Evolutionary conservation across 2,329 filamentous ascomycete genomes (phyloP), one percentile per base, ranked within the genome.

Genomic region (Pseudogymnoascus destructans): DNA sequence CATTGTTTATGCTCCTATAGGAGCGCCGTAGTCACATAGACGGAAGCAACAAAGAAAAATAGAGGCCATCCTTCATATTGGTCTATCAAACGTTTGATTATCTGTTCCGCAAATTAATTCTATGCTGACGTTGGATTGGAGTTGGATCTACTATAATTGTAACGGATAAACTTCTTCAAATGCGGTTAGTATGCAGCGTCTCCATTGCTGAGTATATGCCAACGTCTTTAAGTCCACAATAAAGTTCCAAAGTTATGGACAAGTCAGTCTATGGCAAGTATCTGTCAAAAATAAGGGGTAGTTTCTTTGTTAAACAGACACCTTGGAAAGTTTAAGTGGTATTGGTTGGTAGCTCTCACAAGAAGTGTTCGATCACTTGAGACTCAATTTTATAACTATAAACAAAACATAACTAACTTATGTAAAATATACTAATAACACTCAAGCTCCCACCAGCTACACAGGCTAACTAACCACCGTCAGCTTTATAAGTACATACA

Each of bases 361-460:
- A 8, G 5, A 7, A 4, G 19, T 4, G n/a, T 17, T 2, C 13
- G 5, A 17, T 17, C 42, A 17, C 5, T 30, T 52, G n/a, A 5
- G 46, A 52, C 30, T 30, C 46, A 52, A 52, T 30, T 52, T 52
- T 30, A 52, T 52, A 52, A 52, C 23, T 30, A 52, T 30, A 52
- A 52, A 52, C 46, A 52, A 52, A 52, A 52, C 46, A 52, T 52
- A n/a, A n/a, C n/a, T n/a, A n/a, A n/a, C n/a, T n/a, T n/a, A 13
- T 52, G 46, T 30, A 52, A 11, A 52, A 30, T 30, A 52, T 30
- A 52, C 46, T 52, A 52, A 52, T 30, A 52, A 30, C 25, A 52
- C 46, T 52, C 46, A 30, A 52, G 46, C 46, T 52, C n/a, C 10
- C 25, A 19, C 46, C 46, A 52, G 46, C 46, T 52, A 52, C 46